phyloP scores from a whole-genome alignment of 2,329 filamentous ascomycete genomes.

The Penicillium nordicum region DNA sequence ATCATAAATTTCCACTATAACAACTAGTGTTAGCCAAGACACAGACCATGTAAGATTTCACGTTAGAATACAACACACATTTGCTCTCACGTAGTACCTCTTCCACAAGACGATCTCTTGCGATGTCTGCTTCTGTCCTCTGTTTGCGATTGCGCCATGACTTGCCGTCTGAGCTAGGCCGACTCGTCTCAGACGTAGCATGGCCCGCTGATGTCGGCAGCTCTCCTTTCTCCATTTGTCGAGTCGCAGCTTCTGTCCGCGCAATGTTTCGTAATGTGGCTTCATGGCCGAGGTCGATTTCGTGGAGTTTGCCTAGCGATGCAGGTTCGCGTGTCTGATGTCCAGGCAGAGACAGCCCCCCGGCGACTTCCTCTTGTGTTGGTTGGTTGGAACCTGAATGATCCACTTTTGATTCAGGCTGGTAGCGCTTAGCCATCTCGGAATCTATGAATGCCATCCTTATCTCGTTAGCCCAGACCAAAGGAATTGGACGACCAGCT shows the following conservation, averaged over 20 bases:
- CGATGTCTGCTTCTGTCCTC: slow-evolving; percentile 51
- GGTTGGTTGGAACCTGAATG: slow-evolving; percentile 4
- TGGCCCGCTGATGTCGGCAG: slow-evolving; percentile 18
- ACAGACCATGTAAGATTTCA: background rate
- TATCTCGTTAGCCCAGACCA: slow-evolving; percentile 55
- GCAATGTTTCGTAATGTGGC: slow-evolving; percentile 43
- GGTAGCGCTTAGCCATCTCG: slow-evolving; percentile 57
- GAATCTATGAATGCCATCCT: slow-evolving; percentile 67
- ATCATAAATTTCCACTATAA: slow-evolving; percentile 52
- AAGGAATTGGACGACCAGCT: slow-evolving; percentile 1
- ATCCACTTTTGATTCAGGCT: slow-evolving; percentile 22
- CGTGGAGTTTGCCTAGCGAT: slow-evolving; percentile 54
- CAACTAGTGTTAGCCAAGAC: slow-evolving; percentile 13
- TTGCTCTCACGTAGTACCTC: slow-evolving; percentile 55
- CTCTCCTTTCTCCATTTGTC: slow-evolving; percentile 37
- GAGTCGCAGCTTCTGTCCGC: slow-evolving; percentile 45
- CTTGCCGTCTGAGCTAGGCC: slow-evolving; percentile 43
- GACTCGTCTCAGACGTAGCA: slow-evolving; percentile 26
- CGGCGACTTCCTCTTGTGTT: slow-evolving; percentile 9
- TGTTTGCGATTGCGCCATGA: slow-evolving; percentile 45
- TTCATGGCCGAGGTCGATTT: slow-evolving; percentile 54
- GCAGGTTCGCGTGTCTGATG: slow-evolving; percentile 46
- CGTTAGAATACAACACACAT: slow-evolving; percentile 32
- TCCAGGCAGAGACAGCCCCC: slow-evolving; percentile 19
- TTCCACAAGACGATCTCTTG: slow-evolving; percentile 55